A percentile compares a stretch with the other conserved stretches of the same genome.
phyloP scores from a whole-genome alignment of 2,329 filamentous ascomycete species.

The Curvularia lunata region DNA sequence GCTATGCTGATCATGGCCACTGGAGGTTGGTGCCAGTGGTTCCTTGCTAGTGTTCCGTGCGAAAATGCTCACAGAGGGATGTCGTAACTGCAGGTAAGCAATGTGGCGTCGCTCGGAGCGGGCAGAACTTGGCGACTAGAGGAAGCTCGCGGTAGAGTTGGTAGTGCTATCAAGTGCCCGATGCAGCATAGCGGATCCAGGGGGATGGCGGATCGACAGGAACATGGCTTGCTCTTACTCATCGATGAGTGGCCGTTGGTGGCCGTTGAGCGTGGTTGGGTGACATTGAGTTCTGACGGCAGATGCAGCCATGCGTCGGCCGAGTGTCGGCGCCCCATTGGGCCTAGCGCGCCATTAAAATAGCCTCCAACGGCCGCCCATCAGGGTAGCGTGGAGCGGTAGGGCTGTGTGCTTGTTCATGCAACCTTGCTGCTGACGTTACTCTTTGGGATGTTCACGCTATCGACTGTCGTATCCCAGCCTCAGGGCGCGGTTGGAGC shows the following conservation, averaged over 20 bases:
- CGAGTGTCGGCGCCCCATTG: slow-evolving; percentile 7
- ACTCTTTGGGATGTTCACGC: slow-evolving; percentile 29
- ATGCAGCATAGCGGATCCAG: slow-evolving; percentile 12
- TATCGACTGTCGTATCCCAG: slow-evolving; percentile 46
- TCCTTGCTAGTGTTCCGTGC: slow-evolving; percentile 27
- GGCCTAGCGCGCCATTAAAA: slow-evolving; percentile 19
- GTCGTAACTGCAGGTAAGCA: slow-evolving; percentile 35
- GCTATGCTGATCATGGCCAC: not conserved
- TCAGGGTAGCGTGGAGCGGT: slow-evolving; percentile 24
- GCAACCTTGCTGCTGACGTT: slow-evolving; percentile 24
- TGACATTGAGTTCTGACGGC: slow-evolving; percentile 7
- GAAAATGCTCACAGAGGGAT: slow-evolving; percentile 20
- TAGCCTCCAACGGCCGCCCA: slow-evolving; percentile 16
- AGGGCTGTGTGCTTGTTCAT: slow-evolving; percentile 31
- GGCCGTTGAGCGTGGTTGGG: slow-evolving; percentile 2
- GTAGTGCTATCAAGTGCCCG: slow-evolving; percentile 24
- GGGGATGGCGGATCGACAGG: slow-evolving; percentile 18
- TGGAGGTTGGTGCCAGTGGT: slow-evolving; percentile 8
- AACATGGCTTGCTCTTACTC: slow-evolving; percentile 9
- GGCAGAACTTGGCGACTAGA: slow-evolving; percentile 16
- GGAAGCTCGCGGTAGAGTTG: slow-evolving; percentile 7
- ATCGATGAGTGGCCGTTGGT: slow-evolving; percentile 3
- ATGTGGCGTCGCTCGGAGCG: slow-evolving; percentile 21
- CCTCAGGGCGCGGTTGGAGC: slow-evolving; percentile 31
- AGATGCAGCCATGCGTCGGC: slow-evolving; percentile 2